Evolutionary conservation across 2,329 filamentous ascomycete genomes (phyloP).

Genomic region (Aspergillus novoparasiticus): DNA sequence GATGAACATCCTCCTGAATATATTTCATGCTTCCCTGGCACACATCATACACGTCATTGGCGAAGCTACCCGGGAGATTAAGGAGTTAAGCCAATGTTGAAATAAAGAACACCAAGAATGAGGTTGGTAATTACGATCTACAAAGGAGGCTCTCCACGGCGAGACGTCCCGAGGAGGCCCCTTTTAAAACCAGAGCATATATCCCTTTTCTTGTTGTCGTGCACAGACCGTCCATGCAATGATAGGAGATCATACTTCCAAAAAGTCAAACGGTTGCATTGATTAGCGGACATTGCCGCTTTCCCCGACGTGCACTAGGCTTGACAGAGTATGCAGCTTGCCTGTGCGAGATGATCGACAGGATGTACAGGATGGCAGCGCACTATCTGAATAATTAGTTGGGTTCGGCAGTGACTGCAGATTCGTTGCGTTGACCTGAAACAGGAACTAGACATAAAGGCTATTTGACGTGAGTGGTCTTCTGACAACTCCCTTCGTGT

Average conservation of each 20-base stretch:
- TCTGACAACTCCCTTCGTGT: too few relatives aligned
- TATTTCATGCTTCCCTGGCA: too few relatives aligned
- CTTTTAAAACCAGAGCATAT: background rate
- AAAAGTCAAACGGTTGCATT: background rate
- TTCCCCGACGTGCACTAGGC: background rate
- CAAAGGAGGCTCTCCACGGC: background rate
- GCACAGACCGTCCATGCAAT: too few relatives aligned
- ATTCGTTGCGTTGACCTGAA: background rate
- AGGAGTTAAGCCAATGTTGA: too few relatives aligned
- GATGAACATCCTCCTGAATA: too few relatives aligned
- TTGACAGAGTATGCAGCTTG: background rate
- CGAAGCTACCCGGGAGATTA: too few relatives aligned
- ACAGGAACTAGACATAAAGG: background rate
- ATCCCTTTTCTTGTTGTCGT: background rate
- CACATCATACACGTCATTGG: too few relatives aligned
- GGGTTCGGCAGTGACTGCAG: background rate
- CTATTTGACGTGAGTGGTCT: background rate
- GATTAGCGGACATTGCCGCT: background rate
- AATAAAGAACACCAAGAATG: background rate
- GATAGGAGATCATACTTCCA: too few relatives aligned
- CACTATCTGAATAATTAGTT: too few relatives aligned
- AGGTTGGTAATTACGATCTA: background rate
- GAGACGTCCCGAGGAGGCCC: background rate
- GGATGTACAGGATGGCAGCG: too few relatives aligned
- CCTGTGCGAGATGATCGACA: too few relatives aligned